Percentiles rank a stretch among this genome's conserved stretches.
Conservation (phyloP, 2,329 filamentous ascomycete genomes). For the Xylariaceae sp. region DNA sequence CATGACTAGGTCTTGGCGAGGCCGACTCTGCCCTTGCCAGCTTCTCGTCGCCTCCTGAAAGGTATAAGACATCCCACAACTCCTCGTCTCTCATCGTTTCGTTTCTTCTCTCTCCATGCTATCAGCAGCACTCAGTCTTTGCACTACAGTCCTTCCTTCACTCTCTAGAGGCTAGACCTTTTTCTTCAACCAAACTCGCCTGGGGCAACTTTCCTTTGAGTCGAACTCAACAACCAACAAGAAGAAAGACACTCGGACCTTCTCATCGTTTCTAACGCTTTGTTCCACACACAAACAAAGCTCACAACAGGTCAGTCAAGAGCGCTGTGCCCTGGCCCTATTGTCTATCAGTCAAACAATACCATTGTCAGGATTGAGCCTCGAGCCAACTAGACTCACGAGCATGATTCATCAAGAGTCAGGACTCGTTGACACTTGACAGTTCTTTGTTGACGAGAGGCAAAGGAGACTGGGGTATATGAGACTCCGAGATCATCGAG, state of each 20-base stretch:
- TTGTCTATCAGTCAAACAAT: constrained; percentile 17
- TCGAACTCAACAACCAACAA: constrained; percentile 22
- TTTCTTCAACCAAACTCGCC: constrained; percentile 35
- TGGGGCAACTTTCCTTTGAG: constrained; percentile 42
- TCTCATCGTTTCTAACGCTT: constrained; percentile 20
- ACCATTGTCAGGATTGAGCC: constrained; percentile 4
- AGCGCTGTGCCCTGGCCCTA: neutral
- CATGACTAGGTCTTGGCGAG: constrained; percentile 19
- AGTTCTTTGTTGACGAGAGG: too few relatives aligned
- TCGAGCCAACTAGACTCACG: too few relatives aligned
- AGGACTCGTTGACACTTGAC: too few relatives aligned
- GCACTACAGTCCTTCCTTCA: constrained; percentile 33
- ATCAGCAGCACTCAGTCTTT: constrained; percentile 31
- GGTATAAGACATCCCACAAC: constrained; percentile 31
- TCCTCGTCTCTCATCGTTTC: constrained; percentile 36
- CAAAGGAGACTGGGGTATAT: neutral
- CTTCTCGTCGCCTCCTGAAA: constrained; percentile 18
- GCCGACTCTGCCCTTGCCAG: constrained; percentile 5
- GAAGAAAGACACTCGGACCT: neutral
- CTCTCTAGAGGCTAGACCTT: constrained; percentile 38
- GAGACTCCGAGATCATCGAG: constrained; percentile 1
- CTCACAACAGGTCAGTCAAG: constrained; percentile 24
- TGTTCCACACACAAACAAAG: constrained; percentile 26
- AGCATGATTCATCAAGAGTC: too few relatives aligned
- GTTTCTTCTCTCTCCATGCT: constrained; percentile 31